A percentile compares a stretch with the other conserved stretches of the same genome.
phyloP scores from a whole-genome alignment of 148 eudicot genomes.

The Rheum nobile region DNA sequence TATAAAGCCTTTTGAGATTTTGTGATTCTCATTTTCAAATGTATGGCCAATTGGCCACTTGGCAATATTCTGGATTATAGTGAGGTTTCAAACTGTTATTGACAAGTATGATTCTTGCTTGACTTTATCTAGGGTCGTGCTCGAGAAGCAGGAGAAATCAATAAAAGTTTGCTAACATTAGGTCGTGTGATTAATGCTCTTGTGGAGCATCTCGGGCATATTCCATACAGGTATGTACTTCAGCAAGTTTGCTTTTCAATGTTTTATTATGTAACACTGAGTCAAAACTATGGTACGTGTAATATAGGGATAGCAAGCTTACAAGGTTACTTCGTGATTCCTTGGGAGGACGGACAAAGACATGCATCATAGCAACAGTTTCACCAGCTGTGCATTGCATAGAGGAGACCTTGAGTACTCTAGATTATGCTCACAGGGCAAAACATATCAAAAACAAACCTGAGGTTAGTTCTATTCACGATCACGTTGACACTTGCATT shows the following conservation, averaged over 20 bases:
- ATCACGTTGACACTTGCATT: background rate
- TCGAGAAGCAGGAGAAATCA: constrained; percentile 96
- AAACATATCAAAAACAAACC: constrained; percentile 84
- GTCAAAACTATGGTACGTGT: background rate
- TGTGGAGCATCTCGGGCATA: constrained; percentile 89
- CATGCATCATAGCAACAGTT: constrained; percentile 91
- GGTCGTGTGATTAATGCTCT: constrained; percentile 93
- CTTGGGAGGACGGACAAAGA: constrained; percentile 86
- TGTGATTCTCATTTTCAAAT: background rate
- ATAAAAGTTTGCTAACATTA: constrained; percentile 82
- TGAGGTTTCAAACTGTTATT: background rate
- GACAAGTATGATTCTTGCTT: background rate
- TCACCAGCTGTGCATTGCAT: constrained; percentile 96
- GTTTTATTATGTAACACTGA: background rate
- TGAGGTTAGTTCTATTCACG: constrained; percentile 37
- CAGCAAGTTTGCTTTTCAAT: background rate
- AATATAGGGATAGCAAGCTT: constrained; percentile 80
- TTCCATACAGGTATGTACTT: constrained; percentile 66
- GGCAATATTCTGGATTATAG: background rate
- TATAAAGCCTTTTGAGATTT: background rate
- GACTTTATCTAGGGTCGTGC: constrained; percentile 64
- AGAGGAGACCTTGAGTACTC: constrained; percentile 84
- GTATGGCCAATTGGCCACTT: background rate
- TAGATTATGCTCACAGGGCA: constrained; percentile 93
- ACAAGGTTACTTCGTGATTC: constrained; percentile 90